Percentiles rank a stretch among this genome's conserved stretches.
These are phyloP conservation scores for Chlorophyllum brunneum DNA, from an alignment of 768 basidiomycete species.

Conservation along the genomic window DNA sequence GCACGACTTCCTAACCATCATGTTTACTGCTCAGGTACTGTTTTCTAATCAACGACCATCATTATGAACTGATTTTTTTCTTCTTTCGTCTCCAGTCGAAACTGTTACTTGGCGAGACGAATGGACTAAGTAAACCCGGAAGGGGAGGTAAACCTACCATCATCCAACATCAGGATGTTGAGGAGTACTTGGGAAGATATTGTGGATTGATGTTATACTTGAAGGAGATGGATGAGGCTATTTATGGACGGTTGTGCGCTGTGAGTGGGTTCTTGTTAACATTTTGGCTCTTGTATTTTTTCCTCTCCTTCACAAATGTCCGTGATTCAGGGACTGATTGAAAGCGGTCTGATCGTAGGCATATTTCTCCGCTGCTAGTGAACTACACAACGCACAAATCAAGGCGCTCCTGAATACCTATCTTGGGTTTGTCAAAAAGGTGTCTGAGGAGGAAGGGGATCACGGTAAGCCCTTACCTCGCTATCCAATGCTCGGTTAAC, in stretches of 20 bases:
- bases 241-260: constrained; percentile 87
- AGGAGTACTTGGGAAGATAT: constrained; percentile 83
- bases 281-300: too few relatives aligned
- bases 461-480: constrained; percentile 45
- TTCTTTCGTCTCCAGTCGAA: constrained; percentile 61
- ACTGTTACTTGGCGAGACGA: constrained; percentile 59
- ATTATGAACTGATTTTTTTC: background rate
- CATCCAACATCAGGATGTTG: constrained; percentile 66
- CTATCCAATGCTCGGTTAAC: background rate
- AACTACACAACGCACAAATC: constrained; percentile 79
- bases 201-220: constrained; percentile 87
- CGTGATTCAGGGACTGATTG: constrained; percentile 4
- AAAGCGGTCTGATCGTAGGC: constrained; percentile 44
- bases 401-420: constrained; percentile 64
- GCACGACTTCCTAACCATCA: constrained; percentile 84
- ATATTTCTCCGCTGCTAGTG: constrained; percentile 86
- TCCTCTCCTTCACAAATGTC: background rate
- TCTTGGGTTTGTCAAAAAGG: constrained; percentile 57
- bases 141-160: constrained; percentile 42
- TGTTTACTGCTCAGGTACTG: constrained; percentile 85
- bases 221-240: constrained; percentile 91
- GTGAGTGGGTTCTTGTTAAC: constrained; percentile 46
- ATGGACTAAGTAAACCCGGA: constrained; percentile 46
- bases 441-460: constrained; percentile 68
- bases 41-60: background rate